These are phyloP conservation scores for Drosera spatulata DNA, from an alignment of 179 eudicot genomes.

Conservation along the genomic window DNA sequence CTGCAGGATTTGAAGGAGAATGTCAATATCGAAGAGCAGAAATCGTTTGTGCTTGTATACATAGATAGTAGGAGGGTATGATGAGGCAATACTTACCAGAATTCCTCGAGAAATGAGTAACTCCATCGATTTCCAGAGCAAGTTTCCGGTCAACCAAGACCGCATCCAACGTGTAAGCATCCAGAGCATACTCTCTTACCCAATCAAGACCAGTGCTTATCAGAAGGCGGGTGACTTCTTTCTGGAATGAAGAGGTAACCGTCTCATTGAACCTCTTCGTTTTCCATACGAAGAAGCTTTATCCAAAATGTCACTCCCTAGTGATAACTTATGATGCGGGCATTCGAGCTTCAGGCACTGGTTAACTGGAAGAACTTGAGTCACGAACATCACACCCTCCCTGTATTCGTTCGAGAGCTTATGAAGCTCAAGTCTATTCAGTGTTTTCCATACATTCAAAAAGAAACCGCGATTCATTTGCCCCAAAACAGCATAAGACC, in stretches of 20 bases:
- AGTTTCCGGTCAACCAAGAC: slow-evolving; percentile 61
- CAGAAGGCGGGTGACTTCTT: slow-evolving; percentile 82
- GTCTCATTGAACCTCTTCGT: slow-evolving; percentile 78
- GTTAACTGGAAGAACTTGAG: slow-evolving; percentile 74
- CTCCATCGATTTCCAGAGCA: slow-evolving; percentile 90
- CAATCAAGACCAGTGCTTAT: slow-evolving; percentile 81
- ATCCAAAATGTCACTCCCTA: slow-evolving; percentile 53
- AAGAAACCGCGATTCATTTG: slow-evolving; percentile 54
- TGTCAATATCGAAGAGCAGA: no score
- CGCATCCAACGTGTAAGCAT: slow-evolving; percentile 79
- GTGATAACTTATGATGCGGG: slow-evolving; percentile 41
- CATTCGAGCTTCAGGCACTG: slow-evolving; percentile 80
- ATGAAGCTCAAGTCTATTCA: slow-evolving; percentile 53
- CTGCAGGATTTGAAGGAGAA: slow-evolving; percentile 28
- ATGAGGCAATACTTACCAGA: slow-evolving; percentile 25
- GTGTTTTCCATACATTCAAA: slow-evolving; percentile 51
- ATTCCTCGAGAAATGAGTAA: slow-evolving; percentile 93
- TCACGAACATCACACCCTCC: slow-evolving; percentile 85
- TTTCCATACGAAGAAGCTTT: slow-evolving; percentile 62
- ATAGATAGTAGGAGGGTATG: background rate
- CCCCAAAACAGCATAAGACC: slow-evolving; percentile 88
- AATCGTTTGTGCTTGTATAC: no score
- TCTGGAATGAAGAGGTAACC: slow-evolving; percentile 80
- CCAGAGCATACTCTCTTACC: slow-evolving; percentile 61
- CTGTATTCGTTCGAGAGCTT: slow-evolving; percentile 65